Base-by-base conservation (phyloP, 495 filamentous ascomycete genomes). In the Penicillium goetzii region DNA sequence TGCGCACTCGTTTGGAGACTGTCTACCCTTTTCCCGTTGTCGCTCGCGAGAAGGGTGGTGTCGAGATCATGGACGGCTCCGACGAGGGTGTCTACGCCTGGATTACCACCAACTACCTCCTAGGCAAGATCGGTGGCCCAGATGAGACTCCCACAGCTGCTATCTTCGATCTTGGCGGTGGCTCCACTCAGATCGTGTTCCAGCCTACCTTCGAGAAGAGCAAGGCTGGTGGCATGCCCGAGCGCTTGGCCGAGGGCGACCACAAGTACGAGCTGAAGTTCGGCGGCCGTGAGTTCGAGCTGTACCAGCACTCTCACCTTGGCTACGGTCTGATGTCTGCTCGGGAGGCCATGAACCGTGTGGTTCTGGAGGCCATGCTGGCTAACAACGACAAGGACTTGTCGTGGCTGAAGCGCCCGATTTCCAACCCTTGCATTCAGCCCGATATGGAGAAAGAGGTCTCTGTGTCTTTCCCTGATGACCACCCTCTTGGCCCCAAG, bases 261-360 rank as follows among this genome's bases (percentile, higher is more conserved):
- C 96, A 99, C 84, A 97, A 97, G 78, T 99, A 99, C 77, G 84
- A 89, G 50, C 86, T 99, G 62, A 83, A 88, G 43, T 98, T 97
- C 64, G 93, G 94, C 64, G 95, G 93, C 60, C 89, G 92, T 59
- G 78, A 93, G 43, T 98, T 98, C 74, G 84, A 88, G 49, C 87
- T 99, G n/a, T 99, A 99, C 81, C 95, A 99, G 78, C 93, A 99
- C 79, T 97, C 93, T 28, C 96, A 99, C 77, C 89, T 99, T 56
- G 94, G 93, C 57, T 97, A 97, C 71, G 95, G 95, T 70, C 88
- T 99, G 56, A 99, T 97, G 93, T 85, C 90, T 63, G 95, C 95
- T 28, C 92, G 95, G 57, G 86, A 96, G 32, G 83, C 92, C 30
- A 88, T 98, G 60, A 91, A 97, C 79, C 84, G 85, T 59, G 78